Evolutionary conservation across 2,329 filamentous ascomycete genomes (phyloP), one percentile per base, ranked within the genome.

Genomic region (Annulohypoxylon truncatum): DNA sequence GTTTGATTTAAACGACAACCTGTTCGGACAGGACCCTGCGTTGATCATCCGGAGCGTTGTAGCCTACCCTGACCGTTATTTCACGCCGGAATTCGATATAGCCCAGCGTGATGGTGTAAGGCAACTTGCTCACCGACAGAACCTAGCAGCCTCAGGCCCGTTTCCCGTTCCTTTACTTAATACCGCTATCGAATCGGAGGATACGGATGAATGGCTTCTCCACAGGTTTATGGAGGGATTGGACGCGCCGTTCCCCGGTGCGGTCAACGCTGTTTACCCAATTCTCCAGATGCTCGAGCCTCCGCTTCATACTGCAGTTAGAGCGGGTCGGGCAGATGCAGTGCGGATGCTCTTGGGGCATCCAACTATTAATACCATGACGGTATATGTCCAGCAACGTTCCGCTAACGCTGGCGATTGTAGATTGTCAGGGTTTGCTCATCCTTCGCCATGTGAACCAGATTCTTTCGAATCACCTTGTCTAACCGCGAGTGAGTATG

Each of bases 291-390:
- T 1, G 0, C 4, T 42, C 6, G 47, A 47, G 31, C 60, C 60
- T 9, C 46, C 38, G 8, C n/a, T 58, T 12, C 47, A 52, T 18
- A 9, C n/a, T 4, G 60, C 60, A 8, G 40, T 57, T 4, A 46
- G 60, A 15, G 2, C 2, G 38, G 60, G 60, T 13, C 47, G 38
- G 13, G 3, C 12, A 5, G 47, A 53, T 5, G 18, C 29, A 12
- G 26, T 63, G 6, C 28, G 15, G 2, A 0, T 10, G 9, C 38
- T 58, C 20, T 8, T 62, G 4, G 1, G 1, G 10, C 10, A 12
- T 22, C 9, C 24, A 24, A n/a, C 5, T 13, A 42, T 42, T 4
- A 8, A 54, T 4, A 15, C 52, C 4, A 12, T 2, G 6, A 42
- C 20, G 2, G 24, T 4, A 7, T 42, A 54, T 22, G 10, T 4